Percentiles rank a stretch among this genome's conserved stretches.
These are phyloP conservation scores for Hypoxylon sp. DNA, from an alignment of 2,329 filamentous ascomycete species.

Conservation along the genomic window DNA sequence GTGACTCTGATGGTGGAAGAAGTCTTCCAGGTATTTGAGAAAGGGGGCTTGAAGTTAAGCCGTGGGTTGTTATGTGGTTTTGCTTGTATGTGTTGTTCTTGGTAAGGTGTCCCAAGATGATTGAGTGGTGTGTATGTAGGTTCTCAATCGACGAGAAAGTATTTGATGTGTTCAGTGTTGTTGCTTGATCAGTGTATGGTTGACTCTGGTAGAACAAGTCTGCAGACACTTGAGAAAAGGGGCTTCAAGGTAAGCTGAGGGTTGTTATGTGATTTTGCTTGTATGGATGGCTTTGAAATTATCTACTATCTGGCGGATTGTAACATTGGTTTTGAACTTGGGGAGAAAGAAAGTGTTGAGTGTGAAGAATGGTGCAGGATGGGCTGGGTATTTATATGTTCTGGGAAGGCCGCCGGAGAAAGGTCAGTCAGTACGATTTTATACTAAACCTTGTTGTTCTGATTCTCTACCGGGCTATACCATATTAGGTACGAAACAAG, in stretches of 20 bases:
- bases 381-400: neutral
- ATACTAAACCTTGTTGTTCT: neutral
- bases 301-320: neutral
- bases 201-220: neutral
- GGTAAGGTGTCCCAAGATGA: neutral
- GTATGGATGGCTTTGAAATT: neutral
- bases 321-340: conserved; percentile 1
- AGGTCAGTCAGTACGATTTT: neutral
- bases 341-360: neutral
- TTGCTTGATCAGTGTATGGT: neutral
- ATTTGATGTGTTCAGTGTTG: neutral
- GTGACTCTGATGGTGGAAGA: neutral
- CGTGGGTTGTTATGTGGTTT: neutral
- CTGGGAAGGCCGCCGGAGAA: neutral
- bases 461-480: neutral
- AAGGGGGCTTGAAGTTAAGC: neutral
- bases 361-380: neutral
- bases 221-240: neutral
- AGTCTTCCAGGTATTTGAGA: neutral
- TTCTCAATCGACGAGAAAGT: neutral
- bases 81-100: neutral
- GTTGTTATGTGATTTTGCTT: neutral
- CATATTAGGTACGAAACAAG: neutral
- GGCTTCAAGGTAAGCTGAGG: neutral
- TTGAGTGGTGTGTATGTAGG: neutral